These are phyloP conservation scores for Senna siamea DNA, from an alignment of 306 rosid genomes.

Conservation along the genomic window DNA sequence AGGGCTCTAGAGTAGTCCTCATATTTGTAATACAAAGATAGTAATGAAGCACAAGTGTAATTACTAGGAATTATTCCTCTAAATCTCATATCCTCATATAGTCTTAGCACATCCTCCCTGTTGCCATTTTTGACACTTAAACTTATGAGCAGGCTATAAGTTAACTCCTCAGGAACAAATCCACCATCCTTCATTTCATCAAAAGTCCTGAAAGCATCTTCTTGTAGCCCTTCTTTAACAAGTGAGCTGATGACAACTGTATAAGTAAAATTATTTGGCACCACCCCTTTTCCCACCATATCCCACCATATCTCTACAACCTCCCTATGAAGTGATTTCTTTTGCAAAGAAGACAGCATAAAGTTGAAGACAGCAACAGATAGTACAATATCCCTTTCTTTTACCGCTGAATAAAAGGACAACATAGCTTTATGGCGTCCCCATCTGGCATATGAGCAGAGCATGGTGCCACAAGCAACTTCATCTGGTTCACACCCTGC, in stretches of 20 bases:
- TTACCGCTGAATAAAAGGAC: constrained; percentile 82
- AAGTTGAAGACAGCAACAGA: constrained; percentile 85
- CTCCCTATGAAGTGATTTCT: constrained; percentile 75
- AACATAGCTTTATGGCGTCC: constrained; percentile 90
- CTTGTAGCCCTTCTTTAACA: constrained; percentile 58
- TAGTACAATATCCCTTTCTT: constrained; percentile 61
- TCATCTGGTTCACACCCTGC: constrained; percentile 87
- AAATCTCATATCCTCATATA: constrained; percentile 77
- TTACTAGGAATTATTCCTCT: constrained; percentile 70
- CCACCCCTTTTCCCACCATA: constrained; percentile 60
- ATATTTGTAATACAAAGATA: constrained; percentile 78
- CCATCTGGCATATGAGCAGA: constrained; percentile 96
- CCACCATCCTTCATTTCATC: constrained; percentile 63
- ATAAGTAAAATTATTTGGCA: constrained; percentile 68
- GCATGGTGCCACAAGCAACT: constrained; percentile 95
- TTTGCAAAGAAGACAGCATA: constrained; percentile 95
- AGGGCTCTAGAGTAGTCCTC: constrained; percentile 89
- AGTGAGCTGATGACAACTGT: constrained; percentile 75
- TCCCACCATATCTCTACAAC: constrained; percentile 75
- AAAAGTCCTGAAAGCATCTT: constrained; percentile 69
- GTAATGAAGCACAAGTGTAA: constrained; percentile 89
- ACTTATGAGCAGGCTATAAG: constrained; percentile 76
- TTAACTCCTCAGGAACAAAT: constrained; percentile 78
- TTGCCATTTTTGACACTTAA: constrained; percentile 65
- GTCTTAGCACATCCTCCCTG: constrained; percentile 58